Conservation (phyloP, 129 eudicot genomes). For the Apium graveolens region DNA sequence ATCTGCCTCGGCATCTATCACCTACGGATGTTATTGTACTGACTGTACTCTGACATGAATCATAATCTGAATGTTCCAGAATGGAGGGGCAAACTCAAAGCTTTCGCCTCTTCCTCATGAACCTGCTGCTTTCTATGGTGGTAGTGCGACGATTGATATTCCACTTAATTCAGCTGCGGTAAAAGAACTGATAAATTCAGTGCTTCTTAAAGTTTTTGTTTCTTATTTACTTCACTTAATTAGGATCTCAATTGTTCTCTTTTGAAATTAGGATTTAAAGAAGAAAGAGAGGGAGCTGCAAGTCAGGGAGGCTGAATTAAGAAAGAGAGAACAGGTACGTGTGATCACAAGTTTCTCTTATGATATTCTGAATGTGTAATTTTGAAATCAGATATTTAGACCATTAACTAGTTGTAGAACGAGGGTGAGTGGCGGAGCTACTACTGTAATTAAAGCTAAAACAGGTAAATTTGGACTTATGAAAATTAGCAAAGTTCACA, state of each 20-base stretch:
- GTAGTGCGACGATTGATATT: constrained; percentile 65
- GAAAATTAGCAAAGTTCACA: not conserved
- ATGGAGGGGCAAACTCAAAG: constrained; percentile 47
- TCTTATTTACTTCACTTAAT: not conserved
- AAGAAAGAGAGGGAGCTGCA: constrained; percentile 84
- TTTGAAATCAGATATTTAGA: not conserved
- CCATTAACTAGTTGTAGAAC: not conserved
- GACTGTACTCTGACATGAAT: constrained; percentile 4
- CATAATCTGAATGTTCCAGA: constrained; percentile 25
- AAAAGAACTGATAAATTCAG: not conserved
- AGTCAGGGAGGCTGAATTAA: constrained; percentile 80
- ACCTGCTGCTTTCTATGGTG: constrained; percentile 81
- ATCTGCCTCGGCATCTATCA: too few relatives aligned
- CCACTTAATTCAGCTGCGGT: constrained; percentile 73
- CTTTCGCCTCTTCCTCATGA: constrained; percentile 92
- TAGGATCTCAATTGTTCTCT: not conserved
- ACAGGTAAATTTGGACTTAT: not conserved
- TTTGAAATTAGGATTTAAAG: constrained; percentile 50
- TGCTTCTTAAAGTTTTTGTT: not conserved
- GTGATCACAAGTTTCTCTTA: not conserved
- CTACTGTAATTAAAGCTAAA: not conserved
- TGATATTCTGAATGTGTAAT: not conserved
- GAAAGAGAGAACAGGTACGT: constrained; percentile 81
- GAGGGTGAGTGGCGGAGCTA: not conserved
- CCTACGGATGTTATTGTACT: not conserved